A percentile compares a stretch with the other conserved stretches of the same genome.
These are phyloP conservation scores for Bondarzewia mesenterica DNA, from an alignment of 1,284 basidiomycete species.

Conservation along the genomic window DNA sequence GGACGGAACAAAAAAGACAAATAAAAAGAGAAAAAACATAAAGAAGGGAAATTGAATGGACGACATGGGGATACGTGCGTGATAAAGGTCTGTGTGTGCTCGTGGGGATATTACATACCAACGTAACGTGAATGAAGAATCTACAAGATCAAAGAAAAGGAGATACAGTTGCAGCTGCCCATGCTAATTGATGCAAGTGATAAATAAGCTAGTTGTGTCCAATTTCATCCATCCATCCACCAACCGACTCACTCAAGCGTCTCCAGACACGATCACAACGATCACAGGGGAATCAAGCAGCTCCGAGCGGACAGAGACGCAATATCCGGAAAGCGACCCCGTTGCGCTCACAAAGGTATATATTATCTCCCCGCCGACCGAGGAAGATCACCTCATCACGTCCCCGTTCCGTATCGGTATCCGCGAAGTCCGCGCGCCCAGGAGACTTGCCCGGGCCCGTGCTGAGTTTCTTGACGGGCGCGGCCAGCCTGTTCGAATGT, in stretches of 20 bases:
- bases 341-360: slow-evolving; percentile 75
- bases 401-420: slow-evolving; percentile 43
- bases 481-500: slow-evolving; percentile 19
- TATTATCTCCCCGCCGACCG: slow-evolving; percentile 62
- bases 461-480: slow-evolving; percentile 42
- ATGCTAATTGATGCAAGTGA: neutral
- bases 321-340: slow-evolving; percentile 67
- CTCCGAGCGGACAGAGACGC: slow-evolving; percentile 40
- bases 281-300: neutral
- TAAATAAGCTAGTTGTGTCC: no score
- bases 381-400: slow-evolving; percentile 70
- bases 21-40: neutral
- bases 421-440: slow-evolving; percentile 43
- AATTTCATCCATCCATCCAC: no score
- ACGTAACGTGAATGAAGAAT: neutral
- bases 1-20: neutral
- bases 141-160: neutral
- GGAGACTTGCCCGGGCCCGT: slow-evolving; percentile 38
- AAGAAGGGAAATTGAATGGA: neutral
- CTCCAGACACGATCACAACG: no score
- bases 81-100: neutral
- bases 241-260: no score
- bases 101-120: neutral
- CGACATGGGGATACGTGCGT: neutral
- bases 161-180: neutral